These are phyloP conservation scores for Ophiocytium majus DNA, from an alignment of 352 stramenopile genomes.

Conservation along the genomic window DNA sequence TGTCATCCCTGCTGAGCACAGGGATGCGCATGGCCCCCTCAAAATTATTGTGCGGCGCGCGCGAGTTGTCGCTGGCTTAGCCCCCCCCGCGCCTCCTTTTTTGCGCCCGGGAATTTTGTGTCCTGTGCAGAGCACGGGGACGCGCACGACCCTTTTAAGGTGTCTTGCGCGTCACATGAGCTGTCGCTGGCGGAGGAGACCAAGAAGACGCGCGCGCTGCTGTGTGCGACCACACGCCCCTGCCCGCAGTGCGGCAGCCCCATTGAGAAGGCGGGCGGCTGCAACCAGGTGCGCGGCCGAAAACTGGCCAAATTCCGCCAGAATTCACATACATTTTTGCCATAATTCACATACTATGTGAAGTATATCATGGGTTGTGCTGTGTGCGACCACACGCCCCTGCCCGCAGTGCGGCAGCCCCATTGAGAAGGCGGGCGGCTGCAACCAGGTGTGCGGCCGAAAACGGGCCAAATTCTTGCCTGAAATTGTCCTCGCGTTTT, in stretches of 20 bases:
- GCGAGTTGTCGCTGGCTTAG: no score
- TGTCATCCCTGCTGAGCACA: no score
- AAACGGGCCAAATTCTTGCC: constrained; percentile 57
- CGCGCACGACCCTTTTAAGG: not conserved
- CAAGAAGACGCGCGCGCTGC: constrained; percentile 74
- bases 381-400: constrained; percentile 72
- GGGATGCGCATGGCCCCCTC: no score
- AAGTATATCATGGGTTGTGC: constrained; percentile 45
- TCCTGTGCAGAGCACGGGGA: constrained; percentile 17
- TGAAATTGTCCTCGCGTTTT: no score
- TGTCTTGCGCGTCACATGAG: constrained; percentile 54
- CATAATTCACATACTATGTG: not conserved
- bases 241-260: constrained; percentile 79
- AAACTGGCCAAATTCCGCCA: constrained; percentile 12
- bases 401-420: constrained; percentile 76
- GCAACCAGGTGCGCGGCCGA: constrained; percentile 82
- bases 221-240: constrained; percentile 72
- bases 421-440: constrained; percentile 81
- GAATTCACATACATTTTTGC: not conserved
- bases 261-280: constrained; percentile 83
- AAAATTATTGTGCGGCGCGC: no score
- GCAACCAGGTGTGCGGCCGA: constrained; percentile 81
- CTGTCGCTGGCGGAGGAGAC: constrained; percentile 65
- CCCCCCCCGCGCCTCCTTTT: no score
- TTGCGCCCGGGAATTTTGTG: no score